phyloP scores from a whole-genome alignment of 2,329 filamentous ascomycete genomes.

The Alternaria brassicicola region DNA sequence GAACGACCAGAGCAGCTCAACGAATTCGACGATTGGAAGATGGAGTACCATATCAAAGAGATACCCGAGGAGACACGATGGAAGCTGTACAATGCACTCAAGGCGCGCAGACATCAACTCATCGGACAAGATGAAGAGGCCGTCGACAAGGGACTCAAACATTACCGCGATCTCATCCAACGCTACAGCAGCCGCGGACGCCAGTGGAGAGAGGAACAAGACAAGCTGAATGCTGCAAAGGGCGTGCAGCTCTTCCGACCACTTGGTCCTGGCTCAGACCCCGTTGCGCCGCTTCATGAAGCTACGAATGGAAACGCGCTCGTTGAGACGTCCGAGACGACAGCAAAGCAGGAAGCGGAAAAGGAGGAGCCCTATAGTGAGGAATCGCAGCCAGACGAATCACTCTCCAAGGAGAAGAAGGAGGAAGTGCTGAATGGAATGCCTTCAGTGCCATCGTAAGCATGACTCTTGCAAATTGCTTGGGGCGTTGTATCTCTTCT shows the following conservation, averaged over 20 bases:
- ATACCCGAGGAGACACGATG: conserved; percentile 28
- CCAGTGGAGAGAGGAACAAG: conserved; percentile 62
- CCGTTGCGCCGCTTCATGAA: neutral
- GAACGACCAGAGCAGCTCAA: conserved; percentile 62
- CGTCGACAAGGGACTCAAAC: conserved; percentile 45
- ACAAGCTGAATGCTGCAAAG: conserved; percentile 57
- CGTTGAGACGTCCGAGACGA: neutral
- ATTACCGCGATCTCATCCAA: conserved; percentile 55
- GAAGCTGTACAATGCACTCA: conserved; percentile 49
- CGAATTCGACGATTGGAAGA: conserved; percentile 63
- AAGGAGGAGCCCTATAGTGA: neutral
- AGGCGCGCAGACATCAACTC: conserved; percentile 60
- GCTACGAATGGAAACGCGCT: neutral
- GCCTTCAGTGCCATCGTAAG: conserved; percentile 8
- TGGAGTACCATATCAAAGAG: conserved; percentile 80
- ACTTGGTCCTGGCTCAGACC: conserved; percentile 38
- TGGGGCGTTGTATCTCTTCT: neutral
- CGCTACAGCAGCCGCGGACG: conserved; percentile 63
- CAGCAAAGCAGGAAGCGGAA: neutral
- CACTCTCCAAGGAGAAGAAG: conserved; percentile 3
- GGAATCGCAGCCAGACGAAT: neutral
- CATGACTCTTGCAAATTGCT: neutral
- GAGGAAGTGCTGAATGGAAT: conserved; percentile 7
- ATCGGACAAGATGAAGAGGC: conserved; percentile 50
- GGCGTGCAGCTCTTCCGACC: conserved; percentile 47